Evolutionary conservation across 2,329 filamentous ascomycete species (phyloP).

Genomic region (Hymenoscyphus scutula): DNA sequence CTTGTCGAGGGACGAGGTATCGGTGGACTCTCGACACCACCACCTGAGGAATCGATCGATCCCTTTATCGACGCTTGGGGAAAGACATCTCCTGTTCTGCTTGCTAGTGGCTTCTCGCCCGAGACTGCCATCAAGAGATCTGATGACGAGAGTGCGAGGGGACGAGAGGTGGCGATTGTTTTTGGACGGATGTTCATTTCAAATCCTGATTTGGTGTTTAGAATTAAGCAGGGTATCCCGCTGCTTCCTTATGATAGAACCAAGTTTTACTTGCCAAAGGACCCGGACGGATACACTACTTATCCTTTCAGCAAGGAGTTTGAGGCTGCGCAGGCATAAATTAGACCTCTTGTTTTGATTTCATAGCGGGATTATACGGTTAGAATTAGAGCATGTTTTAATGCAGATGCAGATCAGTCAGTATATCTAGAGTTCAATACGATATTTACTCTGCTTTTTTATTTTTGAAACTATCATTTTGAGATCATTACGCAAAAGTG

Average conservation of each 20-base stretch:
- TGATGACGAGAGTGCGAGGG: conserved; percentile 37
- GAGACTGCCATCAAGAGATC: conserved; percentile 40
- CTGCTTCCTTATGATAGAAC: conserved; percentile 42
- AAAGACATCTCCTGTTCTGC: conserved; percentile 44
- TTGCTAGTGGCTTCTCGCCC: conserved; percentile 48
- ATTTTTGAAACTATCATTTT: no score
- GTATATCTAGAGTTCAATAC: no score
- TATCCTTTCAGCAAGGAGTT: conserved; percentile 38
- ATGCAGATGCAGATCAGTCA: no score
- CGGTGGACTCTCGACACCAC: conserved; percentile 39
- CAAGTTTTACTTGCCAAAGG: conserved; percentile 37
- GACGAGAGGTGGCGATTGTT: conserved; percentile 40
- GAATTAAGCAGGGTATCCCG: conserved; percentile 40
- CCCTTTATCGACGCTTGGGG: conserved; percentile 47
- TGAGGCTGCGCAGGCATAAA: background rate
- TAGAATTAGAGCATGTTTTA: no score
- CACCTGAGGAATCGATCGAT: conserved; percentile 38
- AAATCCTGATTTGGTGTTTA: conserved; percentile 46
- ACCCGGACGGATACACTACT: conserved; percentile 39
- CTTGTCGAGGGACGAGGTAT: conserved; percentile 50
- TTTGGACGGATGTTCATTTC: conserved; percentile 46
- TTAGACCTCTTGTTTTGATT: no score
- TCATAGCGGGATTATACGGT: no score
- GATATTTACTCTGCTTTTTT: no score
- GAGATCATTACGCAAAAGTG: no score